Conservation (phyloP, 2,329 filamentous ascomycete genomes). For the Dactylonectria estremocensis region DNA sequence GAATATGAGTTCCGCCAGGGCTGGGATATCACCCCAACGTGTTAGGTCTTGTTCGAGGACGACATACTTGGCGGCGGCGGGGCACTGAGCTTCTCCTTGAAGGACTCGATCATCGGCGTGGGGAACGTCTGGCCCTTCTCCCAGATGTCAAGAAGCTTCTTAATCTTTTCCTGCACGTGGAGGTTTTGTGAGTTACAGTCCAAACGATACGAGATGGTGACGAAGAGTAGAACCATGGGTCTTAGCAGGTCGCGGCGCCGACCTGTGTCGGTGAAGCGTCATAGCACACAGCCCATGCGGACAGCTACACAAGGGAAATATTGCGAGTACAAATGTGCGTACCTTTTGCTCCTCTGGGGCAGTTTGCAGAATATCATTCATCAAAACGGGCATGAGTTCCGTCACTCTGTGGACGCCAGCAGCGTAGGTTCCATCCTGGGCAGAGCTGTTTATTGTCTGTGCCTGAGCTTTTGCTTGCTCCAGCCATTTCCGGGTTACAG, state of each 20-base stretch:
- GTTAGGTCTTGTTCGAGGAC: conserved; percentile 15
- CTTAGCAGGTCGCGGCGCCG: conserved; percentile 27
- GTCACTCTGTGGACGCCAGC: conserved; percentile 97
- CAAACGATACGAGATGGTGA: conserved; percentile 36
- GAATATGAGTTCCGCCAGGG: conserved; percentile 43
- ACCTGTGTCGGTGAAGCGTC: conserved; percentile 33
- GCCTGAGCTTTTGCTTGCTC: conserved; percentile 91
- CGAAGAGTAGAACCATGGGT: conserved; percentile 38
- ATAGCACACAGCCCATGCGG: conserved; percentile 33
- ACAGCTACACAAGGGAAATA: conserved; percentile 43
- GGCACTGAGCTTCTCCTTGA: conserved; percentile 84
- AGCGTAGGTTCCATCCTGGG: conserved; percentile 92
- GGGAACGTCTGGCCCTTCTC: conserved; percentile 96
- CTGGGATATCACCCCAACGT: conserved; percentile 9
- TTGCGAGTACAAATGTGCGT: conserved; percentile 66
- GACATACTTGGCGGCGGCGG: conserved; percentile 76
- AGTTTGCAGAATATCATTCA: conserved; percentile 93
- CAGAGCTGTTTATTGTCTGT: conserved; percentile 84
- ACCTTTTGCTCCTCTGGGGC: conserved; percentile 97
- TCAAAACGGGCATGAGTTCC: conserved; percentile 91
- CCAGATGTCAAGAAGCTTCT: conserved; percentile 97
- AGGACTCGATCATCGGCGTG: conserved; percentile 80
- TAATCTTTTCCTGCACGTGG: conserved; percentile 88
- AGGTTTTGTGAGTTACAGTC: conserved; percentile 58
- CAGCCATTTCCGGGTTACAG: conserved; percentile 98